phyloP scores from a whole-genome alignment of 306 rosid genomes.

The Sesbania bispinosa region DNA sequence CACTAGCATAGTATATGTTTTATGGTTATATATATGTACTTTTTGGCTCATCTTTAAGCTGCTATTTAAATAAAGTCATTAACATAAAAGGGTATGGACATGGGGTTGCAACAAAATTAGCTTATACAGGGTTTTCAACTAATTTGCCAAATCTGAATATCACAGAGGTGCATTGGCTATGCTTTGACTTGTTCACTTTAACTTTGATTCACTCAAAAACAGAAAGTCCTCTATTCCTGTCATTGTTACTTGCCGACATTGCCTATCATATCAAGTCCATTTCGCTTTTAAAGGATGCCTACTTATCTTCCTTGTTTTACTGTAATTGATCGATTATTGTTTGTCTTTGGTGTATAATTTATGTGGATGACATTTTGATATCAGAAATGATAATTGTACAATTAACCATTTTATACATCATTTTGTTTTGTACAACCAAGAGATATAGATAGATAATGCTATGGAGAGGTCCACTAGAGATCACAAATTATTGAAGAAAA shows the following conservation, averaged over 20 bases:
- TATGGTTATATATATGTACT: too few species aligned
- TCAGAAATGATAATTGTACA: too few species aligned
- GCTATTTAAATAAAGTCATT: background rate
- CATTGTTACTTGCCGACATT: background rate
- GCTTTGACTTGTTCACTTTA: background rate
- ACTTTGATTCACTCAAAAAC: background rate
- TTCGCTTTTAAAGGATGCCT: slow-evolving; percentile 26
- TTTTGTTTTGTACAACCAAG: too few species aligned
- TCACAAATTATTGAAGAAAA: too few species aligned
- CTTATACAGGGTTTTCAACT: background rate
- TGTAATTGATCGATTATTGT: background rate
- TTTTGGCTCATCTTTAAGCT: background rate
- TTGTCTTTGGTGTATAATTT: slow-evolving; percentile 8
- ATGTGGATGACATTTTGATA: slow-evolving; percentile 13
- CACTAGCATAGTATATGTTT: background rate
- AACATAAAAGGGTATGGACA: background rate
- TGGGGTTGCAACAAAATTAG: background rate
- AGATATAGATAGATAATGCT: too few species aligned
- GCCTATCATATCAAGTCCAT: slow-evolving; percentile 20
- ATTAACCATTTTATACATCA: too few species aligned
- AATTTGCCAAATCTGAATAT: background rate
- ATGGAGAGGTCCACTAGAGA: too few species aligned
- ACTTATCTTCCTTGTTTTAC: slow-evolving; percentile 11
- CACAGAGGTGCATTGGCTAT: background rate
- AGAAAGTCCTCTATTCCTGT: background rate